Evolutionary conservation across 805 yeast species (phyloP).

Genomic region (Sporopachydermia quercuum): DNA sequence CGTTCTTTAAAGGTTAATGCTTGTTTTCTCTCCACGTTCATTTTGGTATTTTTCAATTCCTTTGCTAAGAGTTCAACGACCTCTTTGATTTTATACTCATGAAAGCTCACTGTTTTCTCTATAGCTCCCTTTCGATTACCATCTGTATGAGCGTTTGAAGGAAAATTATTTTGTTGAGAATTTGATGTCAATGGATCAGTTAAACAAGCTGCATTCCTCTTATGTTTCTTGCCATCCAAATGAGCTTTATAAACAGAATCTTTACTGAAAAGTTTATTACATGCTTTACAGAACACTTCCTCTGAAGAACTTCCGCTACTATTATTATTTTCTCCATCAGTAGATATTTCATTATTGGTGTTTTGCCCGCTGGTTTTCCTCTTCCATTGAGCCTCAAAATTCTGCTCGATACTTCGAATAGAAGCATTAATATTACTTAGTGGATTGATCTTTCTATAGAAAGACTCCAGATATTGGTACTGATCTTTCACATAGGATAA

Average conservation of each 20-base stretch:
- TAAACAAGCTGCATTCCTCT: slow-evolving; percentile 25
- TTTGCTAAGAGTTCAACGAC: slow-evolving; percentile 24
- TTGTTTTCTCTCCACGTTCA: slow-evolving; percentile 47
- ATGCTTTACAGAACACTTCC: slow-evolving; percentile 41
- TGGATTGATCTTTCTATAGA: slow-evolving; percentile 33
- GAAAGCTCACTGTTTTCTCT: slow-evolving; percentile 13
- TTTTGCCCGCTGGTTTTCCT: slow-evolving; percentile 3
- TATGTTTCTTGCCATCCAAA: slow-evolving; percentile 61
- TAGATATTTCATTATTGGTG: slow-evolving; percentile 5
- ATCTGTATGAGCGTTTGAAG: slow-evolving; percentile 1
- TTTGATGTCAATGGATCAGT: slow-evolving; percentile 5
- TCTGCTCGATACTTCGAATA: slow-evolving; percentile 14
- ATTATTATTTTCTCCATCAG: slow-evolving; percentile 3
- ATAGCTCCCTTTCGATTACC: slow-evolving; percentile 3
- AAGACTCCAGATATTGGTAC: slow-evolving; percentile 33
- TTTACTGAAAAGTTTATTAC: slow-evolving; percentile 50
- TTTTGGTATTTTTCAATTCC: slow-evolving; percentile 33
- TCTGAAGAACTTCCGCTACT: slow-evolving; percentile 6
- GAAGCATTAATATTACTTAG: slow-evolving; percentile 25
- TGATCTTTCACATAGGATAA: slow-evolving; percentile 29
- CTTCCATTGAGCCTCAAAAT: slow-evolving; percentile 15
- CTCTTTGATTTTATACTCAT: slow-evolving; percentile 26
- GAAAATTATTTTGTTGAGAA: neutral
- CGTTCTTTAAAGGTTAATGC: slow-evolving; percentile 63
- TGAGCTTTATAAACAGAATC: slow-evolving; percentile 55